A percentile compares a stretch with the other conserved stretches of the same genome.
Evolutionary conservation across 805 yeast genomes (phyloP).

Genomic region (Naumovozyma dairenensis): DNA sequence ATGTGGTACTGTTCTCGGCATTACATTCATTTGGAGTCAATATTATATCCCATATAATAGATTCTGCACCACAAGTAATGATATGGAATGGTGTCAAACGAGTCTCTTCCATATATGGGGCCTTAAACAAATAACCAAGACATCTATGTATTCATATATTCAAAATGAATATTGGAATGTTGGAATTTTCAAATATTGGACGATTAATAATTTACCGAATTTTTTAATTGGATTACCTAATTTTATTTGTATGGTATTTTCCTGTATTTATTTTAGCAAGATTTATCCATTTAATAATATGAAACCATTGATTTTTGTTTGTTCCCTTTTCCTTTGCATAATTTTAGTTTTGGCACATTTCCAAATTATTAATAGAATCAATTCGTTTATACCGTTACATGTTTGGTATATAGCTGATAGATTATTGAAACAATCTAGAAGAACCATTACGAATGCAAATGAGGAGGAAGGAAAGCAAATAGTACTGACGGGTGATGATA

Average conservation of each 20-base stretch:
- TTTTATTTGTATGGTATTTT: slow-evolving; percentile 34
- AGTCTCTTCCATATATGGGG: slow-evolving; percentile 29
- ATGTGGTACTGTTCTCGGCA: slow-evolving; percentile 49
- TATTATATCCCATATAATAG: slow-evolving; percentile 44
- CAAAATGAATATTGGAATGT: slow-evolving; percentile 77
- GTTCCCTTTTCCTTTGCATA: slow-evolving; percentile 37
- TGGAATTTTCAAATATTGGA: slow-evolving; percentile 81
- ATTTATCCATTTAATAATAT: slow-evolving; percentile 30
- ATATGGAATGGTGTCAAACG: slow-evolving; percentile 70
- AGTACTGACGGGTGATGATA: slow-evolving; percentile 10
- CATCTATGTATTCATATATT: slow-evolving; percentile 54
- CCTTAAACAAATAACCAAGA: no score
- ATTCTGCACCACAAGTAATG: slow-evolving; percentile 62
- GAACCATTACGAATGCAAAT: slow-evolving; percentile 7
- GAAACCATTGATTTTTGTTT: slow-evolving; percentile 35
- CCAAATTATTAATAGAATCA: slow-evolving; percentile 75
- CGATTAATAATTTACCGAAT: slow-evolving; percentile 69
- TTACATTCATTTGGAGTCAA: slow-evolving; percentile 33
- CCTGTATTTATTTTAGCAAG: slow-evolving; percentile 32
- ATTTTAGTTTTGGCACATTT: slow-evolving; percentile 63
- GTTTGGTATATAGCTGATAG: slow-evolving; percentile 58
- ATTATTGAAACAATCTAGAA: slow-evolving; percentile 14
- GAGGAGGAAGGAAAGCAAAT: slow-evolving; percentile 2
- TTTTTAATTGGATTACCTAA: slow-evolving; percentile 70
- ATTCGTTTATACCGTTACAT: slow-evolving; percentile 65